These are phyloP conservation scores for Nitzschia sp. DNA, from an alignment of 108 stramenopile genomes.

Conservation along the genomic window DNA sequence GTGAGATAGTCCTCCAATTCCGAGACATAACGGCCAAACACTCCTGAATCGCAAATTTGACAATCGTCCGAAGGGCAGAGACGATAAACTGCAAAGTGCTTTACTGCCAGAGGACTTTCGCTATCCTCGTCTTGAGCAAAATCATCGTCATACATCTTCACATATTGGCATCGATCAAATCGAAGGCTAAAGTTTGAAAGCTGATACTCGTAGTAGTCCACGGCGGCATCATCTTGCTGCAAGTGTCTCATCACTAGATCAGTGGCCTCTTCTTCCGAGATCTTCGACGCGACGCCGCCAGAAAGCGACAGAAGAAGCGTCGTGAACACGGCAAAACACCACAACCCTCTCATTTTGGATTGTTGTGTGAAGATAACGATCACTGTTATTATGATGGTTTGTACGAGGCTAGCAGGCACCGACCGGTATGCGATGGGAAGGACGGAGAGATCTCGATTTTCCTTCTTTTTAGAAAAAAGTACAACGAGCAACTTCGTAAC, in stretches of 20 bases:
- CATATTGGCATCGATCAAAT: constrained; percentile 81
- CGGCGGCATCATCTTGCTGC: not conserved
- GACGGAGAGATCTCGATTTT: not conserved
- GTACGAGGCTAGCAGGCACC: not conserved
- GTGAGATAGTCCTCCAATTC: constrained; percentile 65
- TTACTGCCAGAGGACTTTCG: constrained; percentile 48
- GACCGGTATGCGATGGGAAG: not conserved
- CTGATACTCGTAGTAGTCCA: constrained; percentile 22
- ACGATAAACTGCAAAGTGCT: constrained; percentile 74
- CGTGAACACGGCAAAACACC: not conserved
- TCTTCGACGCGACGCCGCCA: not conserved
- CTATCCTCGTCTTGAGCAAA: constrained; percentile 43
- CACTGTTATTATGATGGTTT: too few species aligned
- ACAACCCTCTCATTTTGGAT: not conserved
- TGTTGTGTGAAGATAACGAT: too few species aligned
- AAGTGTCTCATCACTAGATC: not conserved
- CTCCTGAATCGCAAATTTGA: constrained; percentile 37
- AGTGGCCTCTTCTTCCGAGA: constrained; percentile 6
- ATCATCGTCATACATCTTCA: constrained; percentile 62
- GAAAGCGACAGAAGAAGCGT: not conserved
- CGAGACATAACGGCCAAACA: constrained; percentile 69
- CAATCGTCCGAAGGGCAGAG: constrained; percentile 63
- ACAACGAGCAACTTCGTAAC: too few species aligned
- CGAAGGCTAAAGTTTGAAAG: constrained; percentile 64
- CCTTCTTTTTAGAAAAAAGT: not conserved